Base-by-base conservation (phyloP, 495 filamentous ascomycete genomes). In the Rhizodiscina lignyota region DNA sequence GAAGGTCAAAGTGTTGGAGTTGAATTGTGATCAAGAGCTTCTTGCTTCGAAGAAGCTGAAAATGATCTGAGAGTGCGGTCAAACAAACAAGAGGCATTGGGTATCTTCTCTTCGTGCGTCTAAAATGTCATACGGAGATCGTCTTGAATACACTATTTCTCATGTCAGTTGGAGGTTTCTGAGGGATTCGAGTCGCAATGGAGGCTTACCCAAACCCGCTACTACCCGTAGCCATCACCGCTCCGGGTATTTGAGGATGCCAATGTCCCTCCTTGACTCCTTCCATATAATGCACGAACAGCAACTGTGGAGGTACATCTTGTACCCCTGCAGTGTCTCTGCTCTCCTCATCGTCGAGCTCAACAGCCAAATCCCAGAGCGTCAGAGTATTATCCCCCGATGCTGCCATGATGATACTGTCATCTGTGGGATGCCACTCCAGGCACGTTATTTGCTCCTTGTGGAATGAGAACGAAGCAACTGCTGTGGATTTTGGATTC, bases 221-320 rank as follows among this genome's bases (percentile, higher is more conserved):
- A 38, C 81, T 76, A 10, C 89, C 89, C 4, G 89, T 97, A 5
- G 83, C 85, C 58, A 94, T 76, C 18, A 94, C 59, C 16, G 69
- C 70, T n/a, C 89, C 89, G 0, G 84, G 84, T 52, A 93, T 94
- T 60, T 97, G 89, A 16, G 77, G 78, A 56, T 97, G 89, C 85
- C 89, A 97, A 59, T 96, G 89, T 33, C 79, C 58, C 55, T 97
- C 89, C 68, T 94, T 96, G 35, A 85, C 83, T 45, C 74, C 67
- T 44, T 89, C 83, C 63, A 87, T 83, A 51, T 91, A 93, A 60
- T 97, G 89, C 45, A 94, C 82, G 61, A 97, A 97, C 42, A 97
- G 59, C 46, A 97, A 55, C 52, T 96, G 89, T 21, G 89, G 84
- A 35, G 89, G 89, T 43, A 97, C 83, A 40, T 89, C 89, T 36